Conservation (phyloP, 495 filamentous ascomycete genomes). For the Melanomma pulvis-pyrius region DNA sequence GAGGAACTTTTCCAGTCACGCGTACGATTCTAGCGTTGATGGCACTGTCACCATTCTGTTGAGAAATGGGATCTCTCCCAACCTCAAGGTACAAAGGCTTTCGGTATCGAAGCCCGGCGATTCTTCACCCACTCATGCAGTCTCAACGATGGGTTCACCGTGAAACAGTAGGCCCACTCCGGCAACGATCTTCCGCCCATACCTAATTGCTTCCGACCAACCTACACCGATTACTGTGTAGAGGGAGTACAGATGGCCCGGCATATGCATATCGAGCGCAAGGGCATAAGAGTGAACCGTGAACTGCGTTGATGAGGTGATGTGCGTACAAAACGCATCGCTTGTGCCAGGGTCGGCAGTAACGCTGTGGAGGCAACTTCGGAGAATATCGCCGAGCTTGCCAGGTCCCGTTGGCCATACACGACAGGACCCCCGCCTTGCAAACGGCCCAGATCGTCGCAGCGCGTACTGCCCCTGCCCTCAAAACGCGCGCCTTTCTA, state of each 20-base stretch:
- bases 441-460: not conserved
- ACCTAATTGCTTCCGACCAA: not conserved
- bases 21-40: not conserved
- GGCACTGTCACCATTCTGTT: not conserved
- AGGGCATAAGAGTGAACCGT: constrained; percentile 14
- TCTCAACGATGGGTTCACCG: not conserved
- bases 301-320: not conserved
- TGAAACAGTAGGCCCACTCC: constrained; percentile 3
- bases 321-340: not conserved
- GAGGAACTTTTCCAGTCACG: too few species aligned
- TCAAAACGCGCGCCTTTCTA: too few species aligned
- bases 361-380: constrained; percentile 18
- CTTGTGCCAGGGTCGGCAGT: constrained; percentile 12
- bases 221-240: not conserved
- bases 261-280: constrained; percentile 15
- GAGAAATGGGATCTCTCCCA: not conserved
- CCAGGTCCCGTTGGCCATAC: not conserved
- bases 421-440: not conserved
- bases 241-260: not conserved
- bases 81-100: not conserved
- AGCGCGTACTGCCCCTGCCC: too few species aligned
- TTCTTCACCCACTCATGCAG: not conserved
- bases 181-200: constrained; percentile 4
- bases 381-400: not conserved
- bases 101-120: not conserved